Evolutionary conservation across 768 basidiomycete genomes (phyloP), one percentile per base, ranked within the genome.

Genomic region (Megacollybia marginata): DNA sequence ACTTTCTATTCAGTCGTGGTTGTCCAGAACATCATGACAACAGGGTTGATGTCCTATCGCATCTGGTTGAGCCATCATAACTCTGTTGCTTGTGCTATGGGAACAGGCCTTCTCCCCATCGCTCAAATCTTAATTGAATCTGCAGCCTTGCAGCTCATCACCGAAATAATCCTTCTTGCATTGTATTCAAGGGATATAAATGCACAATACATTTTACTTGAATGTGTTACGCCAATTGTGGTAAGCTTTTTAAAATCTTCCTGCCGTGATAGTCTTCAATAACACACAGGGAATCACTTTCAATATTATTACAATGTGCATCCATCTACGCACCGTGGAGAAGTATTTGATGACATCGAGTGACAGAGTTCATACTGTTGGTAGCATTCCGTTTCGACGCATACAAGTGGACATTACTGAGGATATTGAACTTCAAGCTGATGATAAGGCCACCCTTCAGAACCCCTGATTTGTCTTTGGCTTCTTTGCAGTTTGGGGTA

Each of bases 251-350:
- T 38, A 15, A 9, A n/a, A n/a, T n/a, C n/a, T n/a, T n/a, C n/a
- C n/a, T n/a, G n/a, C n/a, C n/a, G n/a, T 36, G 35, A 20, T 19
- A n/a, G 44, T 13, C 9, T 5, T 18, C 3, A 23, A 18, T 23
- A 28, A 5, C 16, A 19, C 20, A 16, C 23, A 58, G 59, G 57
- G 51, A 2, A 59, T 61, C 20, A 59, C 57, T 10, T 61, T 61
- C 55, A 59, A 55, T 44, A 53, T 55, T 1, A 61, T 61, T 44
- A 61, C 55, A 4, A 57, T 61, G 16, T 51, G 57, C 16, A 56
- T 61, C 23, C 53, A 51, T 2, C 32, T 59, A 20, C 55, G 56
- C 13, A 48, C 49, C 6, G 38, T 50, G 32, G 46, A 10, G 4
- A 45, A 20, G 23, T 6, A 45, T 23, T 40, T 8, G 15, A 40